phyloP scores from a whole-genome alignment of 306 rosid species.

The Citrullus colocynthis region DNA sequence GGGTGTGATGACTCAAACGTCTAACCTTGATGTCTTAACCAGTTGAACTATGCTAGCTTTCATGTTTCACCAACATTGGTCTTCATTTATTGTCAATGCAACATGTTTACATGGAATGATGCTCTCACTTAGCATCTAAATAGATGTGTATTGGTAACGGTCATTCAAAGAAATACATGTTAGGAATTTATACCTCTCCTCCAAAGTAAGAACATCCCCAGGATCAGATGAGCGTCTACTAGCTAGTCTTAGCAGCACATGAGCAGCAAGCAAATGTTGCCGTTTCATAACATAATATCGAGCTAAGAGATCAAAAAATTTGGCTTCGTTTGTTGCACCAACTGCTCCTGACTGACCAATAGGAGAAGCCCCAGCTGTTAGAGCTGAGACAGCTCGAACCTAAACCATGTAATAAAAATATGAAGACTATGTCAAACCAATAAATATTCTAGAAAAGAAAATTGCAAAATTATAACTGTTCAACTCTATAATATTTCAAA shows the following conservation, averaged over 20 bases:
- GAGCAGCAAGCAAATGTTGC: slow-evolving; percentile 94
- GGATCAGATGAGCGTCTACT: slow-evolving; percentile 62
- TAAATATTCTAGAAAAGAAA: not conserved
- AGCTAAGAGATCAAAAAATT: slow-evolving; percentile 82
- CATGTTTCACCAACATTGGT: not conserved
- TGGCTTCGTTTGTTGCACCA: slow-evolving; percentile 49
- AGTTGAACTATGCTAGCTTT: not conserved
- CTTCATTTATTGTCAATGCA: not conserved
- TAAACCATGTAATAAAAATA: slow-evolving; percentile 23
- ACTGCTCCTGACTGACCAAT: slow-evolving; percentile 51
- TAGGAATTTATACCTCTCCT: slow-evolving; percentile 46
- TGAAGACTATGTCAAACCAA: slow-evolving; percentile 12
- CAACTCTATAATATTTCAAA: not conserved
- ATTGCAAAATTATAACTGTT: not conserved
- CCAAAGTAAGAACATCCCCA: slow-evolving; percentile 58
- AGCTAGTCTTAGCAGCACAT: slow-evolving; percentile 66
- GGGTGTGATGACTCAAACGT: not conserved
- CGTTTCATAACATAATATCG: slow-evolving; percentile 80
- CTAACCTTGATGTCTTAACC: too few species aligned
- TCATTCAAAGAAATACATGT: not conserved
- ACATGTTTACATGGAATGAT: slow-evolving; percentile 1
- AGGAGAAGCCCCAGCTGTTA: slow-evolving; percentile 49
- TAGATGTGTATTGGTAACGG: not conserved
- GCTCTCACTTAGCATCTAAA: not conserved
- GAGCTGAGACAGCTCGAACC: slow-evolving; percentile 51